phyloP scores from a whole-genome alignment of 202 grass and related monocot species.

The Bolboschoenoplectus hybrid region DNA sequence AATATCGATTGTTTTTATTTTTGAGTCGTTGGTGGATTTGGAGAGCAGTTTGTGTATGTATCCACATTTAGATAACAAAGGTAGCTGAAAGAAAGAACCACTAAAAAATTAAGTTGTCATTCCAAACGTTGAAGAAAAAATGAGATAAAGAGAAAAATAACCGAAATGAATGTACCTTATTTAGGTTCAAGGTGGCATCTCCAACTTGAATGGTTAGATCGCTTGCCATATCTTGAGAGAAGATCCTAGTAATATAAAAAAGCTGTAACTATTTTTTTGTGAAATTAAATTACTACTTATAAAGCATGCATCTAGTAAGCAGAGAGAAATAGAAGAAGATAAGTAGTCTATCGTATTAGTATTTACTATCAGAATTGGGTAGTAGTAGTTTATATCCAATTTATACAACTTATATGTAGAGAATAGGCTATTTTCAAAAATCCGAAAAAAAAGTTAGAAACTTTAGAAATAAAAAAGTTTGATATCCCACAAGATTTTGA shows the following conservation, averaged over 20 bases:
- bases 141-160: neutral
- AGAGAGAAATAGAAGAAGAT: neutral
- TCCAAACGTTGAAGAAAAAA: neutral
- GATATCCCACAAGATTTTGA: too few species aligned
- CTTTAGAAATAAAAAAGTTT: too few species aligned
- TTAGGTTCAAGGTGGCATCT: constrained; percentile 60
- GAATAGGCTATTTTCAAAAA: too few species aligned
- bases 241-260: constrained; percentile 56
- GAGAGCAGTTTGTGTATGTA: constrained; percentile 65
- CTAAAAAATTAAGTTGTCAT: neutral
- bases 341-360: neutral
- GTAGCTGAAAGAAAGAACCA: constrained; percentile 50
- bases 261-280: neutral
- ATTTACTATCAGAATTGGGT: neutral
- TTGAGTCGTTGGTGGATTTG: constrained; percentile 29
- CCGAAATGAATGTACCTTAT: constrained; percentile 63
- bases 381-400: neutral
- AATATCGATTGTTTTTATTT: constrained; percentile 52
- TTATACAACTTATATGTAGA: too few species aligned
- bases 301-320: neutral
- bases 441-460: too few species aligned
- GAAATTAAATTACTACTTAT: neutral
- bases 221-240: constrained; percentile 72
- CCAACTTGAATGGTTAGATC: constrained; percentile 74
- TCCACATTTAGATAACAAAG: constrained; percentile 63